Percentiles rank a stretch among this genome's conserved stretches.
phyloP scores from a whole-genome alignment of 768 basidiomycete species.

The Suillus luteus region DNA sequence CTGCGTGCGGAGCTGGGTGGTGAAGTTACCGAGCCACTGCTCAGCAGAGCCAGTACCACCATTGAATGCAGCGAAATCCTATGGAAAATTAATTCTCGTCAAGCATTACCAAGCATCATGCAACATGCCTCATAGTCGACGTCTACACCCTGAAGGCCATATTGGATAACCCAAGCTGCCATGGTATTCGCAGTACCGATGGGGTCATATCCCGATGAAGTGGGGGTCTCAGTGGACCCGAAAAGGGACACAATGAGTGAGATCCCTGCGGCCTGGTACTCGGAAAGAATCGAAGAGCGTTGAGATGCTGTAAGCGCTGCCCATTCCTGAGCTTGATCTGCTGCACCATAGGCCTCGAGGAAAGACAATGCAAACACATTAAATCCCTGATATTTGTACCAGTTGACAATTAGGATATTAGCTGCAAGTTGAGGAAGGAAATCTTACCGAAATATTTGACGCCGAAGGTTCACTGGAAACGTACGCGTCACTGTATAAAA shows the following conservation, averaged over 20 bases:
- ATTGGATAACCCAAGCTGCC: slow-evolving; percentile 48
- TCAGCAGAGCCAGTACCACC: slow-evolving; percentile 39
- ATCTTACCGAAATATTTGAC: slow-evolving; percentile 43
- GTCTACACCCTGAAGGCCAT: slow-evolving; percentile 53
- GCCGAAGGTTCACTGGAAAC: slow-evolving; percentile 46
- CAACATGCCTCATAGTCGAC: slow-evolving; percentile 49
- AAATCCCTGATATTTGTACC: not conserved
- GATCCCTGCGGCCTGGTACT: slow-evolving; percentile 58
- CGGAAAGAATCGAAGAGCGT: slow-evolving; percentile 43
- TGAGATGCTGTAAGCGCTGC: slow-evolving; percentile 38
- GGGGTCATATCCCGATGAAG: slow-evolving; percentile 42
- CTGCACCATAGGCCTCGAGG: slow-evolving; percentile 41
- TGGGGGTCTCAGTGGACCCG: slow-evolving; percentile 46
- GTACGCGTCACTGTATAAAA: slow-evolving; percentile 43
- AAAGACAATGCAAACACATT: slow-evolving; percentile 43
- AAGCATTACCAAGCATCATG: not conserved
- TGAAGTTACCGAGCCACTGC: slow-evolving; percentile 36
- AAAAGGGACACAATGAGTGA: slow-evolving; percentile 59
- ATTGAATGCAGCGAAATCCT: slow-evolving; percentile 37
- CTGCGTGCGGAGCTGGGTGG: slow-evolving; percentile 32
- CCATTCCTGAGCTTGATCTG: slow-evolving; percentile 51
- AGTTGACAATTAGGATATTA: slow-evolving; percentile 5
- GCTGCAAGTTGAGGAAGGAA: not conserved
- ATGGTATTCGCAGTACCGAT: slow-evolving; percentile 42
- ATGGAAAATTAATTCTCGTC: slow-evolving; percentile 6